These are phyloP conservation scores for Coniochaeta prunicola DNA, from an alignment of 2,329 filamentous ascomycete genomes.

Conservation along the genomic window DNA sequence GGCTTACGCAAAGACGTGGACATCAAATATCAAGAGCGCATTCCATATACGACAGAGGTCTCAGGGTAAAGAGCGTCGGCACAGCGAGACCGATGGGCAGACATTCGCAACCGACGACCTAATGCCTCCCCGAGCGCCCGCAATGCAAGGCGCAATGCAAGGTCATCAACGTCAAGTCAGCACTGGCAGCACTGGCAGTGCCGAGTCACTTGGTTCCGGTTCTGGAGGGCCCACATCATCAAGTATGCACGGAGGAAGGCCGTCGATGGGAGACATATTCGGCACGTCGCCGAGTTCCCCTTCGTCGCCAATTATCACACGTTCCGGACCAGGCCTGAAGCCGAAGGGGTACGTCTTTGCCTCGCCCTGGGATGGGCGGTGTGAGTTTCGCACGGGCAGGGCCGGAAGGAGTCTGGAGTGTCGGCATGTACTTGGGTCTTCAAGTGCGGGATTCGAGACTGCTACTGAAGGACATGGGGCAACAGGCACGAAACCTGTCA, in stretches of 20 bases:
- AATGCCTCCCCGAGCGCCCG: constrained; percentile 12
- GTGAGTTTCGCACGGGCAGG: constrained; percentile 75
- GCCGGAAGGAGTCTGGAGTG: constrained; percentile 70
- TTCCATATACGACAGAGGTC: constrained; percentile 24
- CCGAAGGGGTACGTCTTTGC: constrained; percentile 67
- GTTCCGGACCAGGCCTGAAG: constrained; percentile 39
- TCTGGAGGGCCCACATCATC: constrained; percentile 19
- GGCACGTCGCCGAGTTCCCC: not conserved
- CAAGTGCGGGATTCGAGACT: constrained; percentile 16
- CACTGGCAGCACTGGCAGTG: not conserved
- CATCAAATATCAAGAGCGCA: constrained; percentile 36
- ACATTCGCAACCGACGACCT: constrained; percentile 7
- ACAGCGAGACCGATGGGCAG: not conserved
- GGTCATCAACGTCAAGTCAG: constrained; percentile 23
- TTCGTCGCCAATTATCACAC: constrained; percentile 24
- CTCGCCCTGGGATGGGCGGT: constrained; percentile 81
- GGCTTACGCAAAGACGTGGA: constrained; percentile 45
- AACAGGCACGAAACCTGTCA: constrained; percentile 46
- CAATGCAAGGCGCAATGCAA: not conserved
- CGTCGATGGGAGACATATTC: not conserved
- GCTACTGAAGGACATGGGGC: constrained; percentile 11
- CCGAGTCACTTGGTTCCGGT: not conserved
- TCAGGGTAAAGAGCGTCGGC: not conserved
- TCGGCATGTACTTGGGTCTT: constrained; percentile 48
- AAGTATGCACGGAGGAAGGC: constrained; percentile 11